phyloP scores from a whole-genome alignment of 2,329 filamentous ascomycete species.

The Ceratocystis albifundus region DNA sequence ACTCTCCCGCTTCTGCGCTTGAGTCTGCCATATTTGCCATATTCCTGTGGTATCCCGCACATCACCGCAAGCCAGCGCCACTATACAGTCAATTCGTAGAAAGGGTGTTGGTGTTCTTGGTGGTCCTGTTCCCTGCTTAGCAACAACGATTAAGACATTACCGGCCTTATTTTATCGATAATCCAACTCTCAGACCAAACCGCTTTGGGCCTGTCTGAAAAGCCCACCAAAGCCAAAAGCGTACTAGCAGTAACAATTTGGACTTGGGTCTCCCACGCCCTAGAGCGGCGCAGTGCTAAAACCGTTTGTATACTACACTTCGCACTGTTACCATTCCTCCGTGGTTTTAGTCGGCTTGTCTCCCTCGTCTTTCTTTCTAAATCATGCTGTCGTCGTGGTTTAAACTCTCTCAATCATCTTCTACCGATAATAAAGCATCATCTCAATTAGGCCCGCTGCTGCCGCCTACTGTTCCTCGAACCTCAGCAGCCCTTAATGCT shows the following conservation, averaged over 20 bases:
- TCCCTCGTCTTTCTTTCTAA: conserved; percentile 15
- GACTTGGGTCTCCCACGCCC: conserved; percentile 6
- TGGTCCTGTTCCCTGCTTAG: conserved; percentile 7
- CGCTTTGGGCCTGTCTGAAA: conserved; percentile 8
- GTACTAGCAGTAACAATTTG: conserved; percentile 11
- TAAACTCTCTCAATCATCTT: conserved; percentile 6
- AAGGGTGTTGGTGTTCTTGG: conserved; percentile 5
- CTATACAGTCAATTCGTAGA: not conserved
- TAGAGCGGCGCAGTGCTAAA: conserved; percentile 1
- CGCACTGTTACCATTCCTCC: conserved; percentile 17
- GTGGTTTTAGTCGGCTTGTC: conserved; percentile 9
- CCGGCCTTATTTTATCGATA: conserved; percentile 14
- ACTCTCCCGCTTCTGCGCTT: not conserved
- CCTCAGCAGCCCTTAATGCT: not conserved
- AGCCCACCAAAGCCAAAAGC: conserved; percentile 15
- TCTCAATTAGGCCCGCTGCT: not conserved
- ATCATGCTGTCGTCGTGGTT: conserved; percentile 17
- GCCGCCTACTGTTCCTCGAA: not conserved
- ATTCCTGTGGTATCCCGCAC: not conserved
- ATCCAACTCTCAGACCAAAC: conserved; percentile 7
- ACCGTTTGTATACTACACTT: not conserved
- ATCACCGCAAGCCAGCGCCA: not conserved
- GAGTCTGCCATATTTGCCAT: not conserved
- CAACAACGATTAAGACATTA: conserved; percentile 6
- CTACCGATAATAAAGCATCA: not conserved